A percentile compares a stretch with the other conserved stretches of the same genome.
phyloP scores from a whole-genome alignment of 768 basidiomycete genomes.

The Suillus bovinus region DNA sequence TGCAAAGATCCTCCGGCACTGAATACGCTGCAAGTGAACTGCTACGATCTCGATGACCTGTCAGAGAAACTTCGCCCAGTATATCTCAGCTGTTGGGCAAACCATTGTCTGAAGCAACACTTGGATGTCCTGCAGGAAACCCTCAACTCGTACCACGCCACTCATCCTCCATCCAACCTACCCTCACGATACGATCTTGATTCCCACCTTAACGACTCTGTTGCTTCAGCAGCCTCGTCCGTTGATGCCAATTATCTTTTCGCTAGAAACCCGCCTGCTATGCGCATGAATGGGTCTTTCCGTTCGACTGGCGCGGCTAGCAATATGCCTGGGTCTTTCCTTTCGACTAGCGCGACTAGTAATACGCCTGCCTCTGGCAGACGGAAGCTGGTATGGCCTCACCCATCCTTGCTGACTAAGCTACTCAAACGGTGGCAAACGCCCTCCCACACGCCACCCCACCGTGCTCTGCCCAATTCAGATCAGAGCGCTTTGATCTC shows the following conservation, averaged over 20 bases:
- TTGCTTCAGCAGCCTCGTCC: background rate
- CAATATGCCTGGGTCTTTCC: no score
- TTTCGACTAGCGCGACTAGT: no score
- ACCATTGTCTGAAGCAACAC: background rate
- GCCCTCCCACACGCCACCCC: no score
- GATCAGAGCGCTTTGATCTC: background rate
- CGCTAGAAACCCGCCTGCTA: slow-evolving; percentile 10
- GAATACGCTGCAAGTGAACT: background rate
- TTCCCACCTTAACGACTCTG: background rate
- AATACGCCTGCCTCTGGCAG: no score
- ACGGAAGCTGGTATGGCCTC: no score
- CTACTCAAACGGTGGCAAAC: no score
- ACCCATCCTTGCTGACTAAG: no score
- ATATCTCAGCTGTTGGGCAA: background rate
- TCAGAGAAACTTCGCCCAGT: background rate
- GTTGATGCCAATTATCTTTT: slow-evolving; percentile 3
- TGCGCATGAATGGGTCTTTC: background rate
- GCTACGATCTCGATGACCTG: background rate
- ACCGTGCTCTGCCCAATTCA: background rate
- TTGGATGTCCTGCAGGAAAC: background rate
- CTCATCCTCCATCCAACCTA: background rate
- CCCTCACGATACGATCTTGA: background rate
- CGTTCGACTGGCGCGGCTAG: no score
- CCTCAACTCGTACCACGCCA: background rate
- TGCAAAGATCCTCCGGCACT: background rate